Evolutionary conservation across 768 basidiomycete genomes (phyloP), one percentile per base, ranked within the genome.

Genomic region (Leccinum aurantiacum): DNA sequence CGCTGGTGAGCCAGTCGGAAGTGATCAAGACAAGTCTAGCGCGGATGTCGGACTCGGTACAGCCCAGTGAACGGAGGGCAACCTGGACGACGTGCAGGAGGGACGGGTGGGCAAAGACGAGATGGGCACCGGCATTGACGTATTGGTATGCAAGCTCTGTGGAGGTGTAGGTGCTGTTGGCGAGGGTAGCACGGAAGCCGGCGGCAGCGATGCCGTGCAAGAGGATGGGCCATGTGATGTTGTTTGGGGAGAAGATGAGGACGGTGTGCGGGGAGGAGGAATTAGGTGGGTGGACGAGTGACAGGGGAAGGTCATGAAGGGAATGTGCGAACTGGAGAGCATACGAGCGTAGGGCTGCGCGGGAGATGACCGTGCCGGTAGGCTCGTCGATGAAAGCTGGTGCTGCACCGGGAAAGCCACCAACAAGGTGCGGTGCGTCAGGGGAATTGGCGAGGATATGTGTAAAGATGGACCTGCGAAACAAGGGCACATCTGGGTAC

Each of bases 111-210:
- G 82, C 79, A 57, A 93, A 83, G 25, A 93, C 70, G 19, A 88
- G 63, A 53, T 79, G 78, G 0, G 93, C 88, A 3, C 80, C 74
- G 55, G 86, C 87, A 67, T 95, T 86, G 13, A 63, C 74, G 60
- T 89, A 87, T 69, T 95, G 93, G 71, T 85, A 84, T 1, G 77
- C 79, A 0, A 95, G 80, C 68, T 95, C 93, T 8, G 75, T 68
- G 3, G 85, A 70, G 4, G 85, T 88, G 67, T 91, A 94, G 0
- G 80, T 79, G 59, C 81, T 85, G 69, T 93, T 95, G 15, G 89
- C 88, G 14, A 90, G 83, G 0, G 91, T 90, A 55, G 83, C 82
- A 48, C 83, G 75, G 15, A 91, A 67, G 4, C 89, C 90, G 0
- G 87, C 88, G 0, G 91, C 87, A 47, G 87, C 77, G 69, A 74